Conservation (phyloP, 2,329 filamentous ascomycete genomes). For the Epicoccum sorghinum region DNA sequence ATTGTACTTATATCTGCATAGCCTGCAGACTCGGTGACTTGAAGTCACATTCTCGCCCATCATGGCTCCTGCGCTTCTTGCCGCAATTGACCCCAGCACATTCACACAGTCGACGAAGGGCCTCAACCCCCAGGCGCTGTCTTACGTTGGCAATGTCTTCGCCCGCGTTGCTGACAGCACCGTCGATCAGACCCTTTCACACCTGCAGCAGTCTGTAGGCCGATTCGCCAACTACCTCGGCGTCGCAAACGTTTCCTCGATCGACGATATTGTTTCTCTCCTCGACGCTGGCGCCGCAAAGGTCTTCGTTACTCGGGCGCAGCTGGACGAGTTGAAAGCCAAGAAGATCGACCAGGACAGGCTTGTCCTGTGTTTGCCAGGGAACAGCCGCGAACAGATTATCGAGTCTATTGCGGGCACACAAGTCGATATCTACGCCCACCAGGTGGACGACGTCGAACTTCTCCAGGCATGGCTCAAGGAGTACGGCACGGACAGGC, state of each 20-base stretch:
- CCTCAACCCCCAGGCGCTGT: slow-evolving; percentile 58
- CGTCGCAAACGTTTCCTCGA: slow-evolving; percentile 69
- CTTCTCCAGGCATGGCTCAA: slow-evolving; percentile 54
- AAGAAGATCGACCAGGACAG: slow-evolving; percentile 61
- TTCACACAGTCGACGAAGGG: slow-evolving; percentile 55
- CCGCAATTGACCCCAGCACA: slow-evolving; percentile 55
- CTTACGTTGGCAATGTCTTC: slow-evolving; percentile 65
- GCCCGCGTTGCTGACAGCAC: slow-evolving; percentile 57
- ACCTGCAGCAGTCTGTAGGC: slow-evolving; percentile 63
- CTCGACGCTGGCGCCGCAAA: slow-evolving; percentile 85
- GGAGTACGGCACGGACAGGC: slow-evolving; percentile 56
- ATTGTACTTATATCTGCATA: neutral
- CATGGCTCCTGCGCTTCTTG: slow-evolving; percentile 56
- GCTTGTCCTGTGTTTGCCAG: slow-evolving; percentile 61
- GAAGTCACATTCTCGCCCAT: slow-evolving; percentile 17
- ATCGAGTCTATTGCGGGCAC: slow-evolving; percentile 49
- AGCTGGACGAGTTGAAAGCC: slow-evolving; percentile 63
- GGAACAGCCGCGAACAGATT: slow-evolving; percentile 50
- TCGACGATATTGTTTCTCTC: slow-evolving; percentile 77
- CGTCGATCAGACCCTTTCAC: slow-evolving; percentile 55
- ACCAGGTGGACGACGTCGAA: slow-evolving; percentile 51
- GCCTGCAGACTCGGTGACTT: neutral
- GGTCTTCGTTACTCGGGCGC: slow-evolving; percentile 77
- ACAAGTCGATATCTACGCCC: slow-evolving; percentile 53
- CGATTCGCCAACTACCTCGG: slow-evolving; percentile 73